phyloP scores from a whole-genome alignment of 371 early-diverging fungal species.

The Actinomortierella ambigua region DNA sequence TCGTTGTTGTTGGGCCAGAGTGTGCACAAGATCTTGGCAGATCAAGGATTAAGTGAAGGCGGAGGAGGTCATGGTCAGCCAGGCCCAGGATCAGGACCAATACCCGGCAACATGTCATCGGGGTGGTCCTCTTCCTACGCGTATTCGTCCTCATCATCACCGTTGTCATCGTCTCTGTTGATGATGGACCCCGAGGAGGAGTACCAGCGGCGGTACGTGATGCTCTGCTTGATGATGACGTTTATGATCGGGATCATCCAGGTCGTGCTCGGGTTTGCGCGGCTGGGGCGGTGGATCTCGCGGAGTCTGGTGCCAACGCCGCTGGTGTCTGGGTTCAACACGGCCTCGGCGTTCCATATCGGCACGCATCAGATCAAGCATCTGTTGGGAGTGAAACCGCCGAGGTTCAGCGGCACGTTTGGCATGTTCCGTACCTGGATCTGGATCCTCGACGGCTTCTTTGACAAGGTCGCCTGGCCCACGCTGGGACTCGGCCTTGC shows the following conservation, averaged over 20 bases:
- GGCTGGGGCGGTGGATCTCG: constrained; percentile 39
- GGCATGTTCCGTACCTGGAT: constrained; percentile 43
- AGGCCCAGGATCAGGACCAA: constrained; percentile 31
- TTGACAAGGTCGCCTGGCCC: constrained; percentile 22
- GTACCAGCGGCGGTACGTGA: constrained; percentile 28
- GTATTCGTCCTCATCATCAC: too few species aligned
- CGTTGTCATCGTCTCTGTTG: too few species aligned
- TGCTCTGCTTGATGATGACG: constrained; percentile 42
- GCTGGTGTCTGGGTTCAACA: constrained; percentile 54
- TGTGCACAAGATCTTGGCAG: constrained; percentile 28
- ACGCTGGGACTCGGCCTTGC: constrained; percentile 35
- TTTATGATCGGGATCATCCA: constrained; percentile 45
- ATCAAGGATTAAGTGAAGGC: constrained; percentile 19
- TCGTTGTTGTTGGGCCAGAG: constrained; percentile 52
- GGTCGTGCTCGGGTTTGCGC: constrained; percentile 26
- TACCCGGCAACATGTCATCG: too few species aligned
- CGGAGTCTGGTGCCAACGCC: constrained; percentile 44
- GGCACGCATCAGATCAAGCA: constrained; percentile 51
- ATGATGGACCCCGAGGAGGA: constrained; percentile 5
- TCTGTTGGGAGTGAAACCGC: constrained; percentile 43
- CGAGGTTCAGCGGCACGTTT: constrained; percentile 35
- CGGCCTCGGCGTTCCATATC: constrained; percentile 52
- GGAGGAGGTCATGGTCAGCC: constrained; percentile 37
- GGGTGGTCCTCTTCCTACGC: too few species aligned
- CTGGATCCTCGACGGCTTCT: constrained; percentile 31